Evolutionary conservation across 495 filamentous ascomycete species (phyloP), one percentile per base, ranked within the genome.

Genomic region (Neurospora intermedia): DNA sequence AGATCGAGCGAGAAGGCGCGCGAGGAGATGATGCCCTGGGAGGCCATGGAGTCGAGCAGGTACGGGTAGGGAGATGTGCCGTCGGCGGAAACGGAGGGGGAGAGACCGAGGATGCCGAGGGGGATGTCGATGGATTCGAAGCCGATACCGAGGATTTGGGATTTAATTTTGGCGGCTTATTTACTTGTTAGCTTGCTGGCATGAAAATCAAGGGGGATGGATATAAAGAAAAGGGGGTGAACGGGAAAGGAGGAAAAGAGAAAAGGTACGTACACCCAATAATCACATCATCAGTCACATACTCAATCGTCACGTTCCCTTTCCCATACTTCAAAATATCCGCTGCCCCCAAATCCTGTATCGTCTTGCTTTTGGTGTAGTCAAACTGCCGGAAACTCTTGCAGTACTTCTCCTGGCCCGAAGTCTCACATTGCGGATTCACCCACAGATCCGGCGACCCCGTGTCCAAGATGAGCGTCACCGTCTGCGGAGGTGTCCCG

Each of bases 41-140:
- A 74, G 10, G 86, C 87, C 79, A 96, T 84, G 6, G 85, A 84
- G 76, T 88, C 87, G 69, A 93, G 90, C 9, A 95, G 81, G 73
- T 92, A 93, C 16, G 87, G 78, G 75, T 96, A 96, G 38, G 81
- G 72, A 18, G 83, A 77, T 5, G 1, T 3, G 39, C 83, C 83
- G 39, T 82, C 82, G 20, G 78, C 71, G 41, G 84, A 80, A 18
- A 85, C 80, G 72, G 85, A 89, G 9, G 82, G 91, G 16, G 82
- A 83, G 54, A 96, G 88, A 27, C 93, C 93, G 42, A 96, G 79
- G 43, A 96, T 91, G 69, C 92, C 92, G 77, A 90, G 87, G 82
- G 80, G 78, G 70, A 85, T 83, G 38, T 79, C 74, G 62, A 78
- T 72, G 6, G 81, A 82, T 6, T 78, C 74, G 43, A 76, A 73